A percentile compares a stretch with the other conserved stretches of the same genome.
These are phyloP conservation scores for Copromyces sp. DNA, from an alignment of 495 filamentous ascomycete species.

Conservation along the genomic window DNA sequence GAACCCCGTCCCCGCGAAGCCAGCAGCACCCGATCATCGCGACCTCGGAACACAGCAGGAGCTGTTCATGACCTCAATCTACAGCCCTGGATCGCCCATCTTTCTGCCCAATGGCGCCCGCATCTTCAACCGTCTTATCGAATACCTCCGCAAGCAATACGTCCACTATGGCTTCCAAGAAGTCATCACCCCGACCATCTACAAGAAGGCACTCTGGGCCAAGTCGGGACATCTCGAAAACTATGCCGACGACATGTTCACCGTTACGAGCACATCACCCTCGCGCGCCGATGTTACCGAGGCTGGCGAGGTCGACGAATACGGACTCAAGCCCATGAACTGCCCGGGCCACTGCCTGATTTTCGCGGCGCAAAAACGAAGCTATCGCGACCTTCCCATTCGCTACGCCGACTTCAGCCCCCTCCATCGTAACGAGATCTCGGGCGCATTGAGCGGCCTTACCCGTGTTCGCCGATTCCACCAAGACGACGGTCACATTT, in stretches of 20 bases:
- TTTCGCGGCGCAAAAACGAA: constrained; percentile 59
- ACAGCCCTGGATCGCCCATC: constrained; percentile 81
- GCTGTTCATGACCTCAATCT: constrained; percentile 66
- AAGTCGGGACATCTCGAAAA: constrained; percentile 87
- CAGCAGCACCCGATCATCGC: constrained; percentile 52
- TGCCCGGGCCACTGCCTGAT: constrained; percentile 91
- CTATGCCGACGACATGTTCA: constrained; percentile 93
- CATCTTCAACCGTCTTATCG: constrained; percentile 76
- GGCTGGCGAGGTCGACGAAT: constrained; percentile 59
- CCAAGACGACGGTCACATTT: constrained; percentile 94
- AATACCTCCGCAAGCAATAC: constrained; percentile 82
- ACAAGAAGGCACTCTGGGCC: constrained; percentile 84
- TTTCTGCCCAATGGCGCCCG: constrained; percentile 79
- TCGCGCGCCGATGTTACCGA: constrained; percentile 25
- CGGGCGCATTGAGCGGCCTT: constrained; percentile 74
- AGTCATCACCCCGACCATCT: constrained; percentile 87
- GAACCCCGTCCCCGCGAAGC: constrained; percentile 13
- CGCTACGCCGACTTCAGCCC: constrained; percentile 91
- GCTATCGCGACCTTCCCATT: constrained; percentile 75
- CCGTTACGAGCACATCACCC: constrained; percentile 52
- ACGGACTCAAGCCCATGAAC: constrained; percentile 94
- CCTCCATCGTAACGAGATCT: constrained; percentile 82
- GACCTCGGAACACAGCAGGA: constrained; percentile 58
- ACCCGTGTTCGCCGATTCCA: constrained; percentile 89
- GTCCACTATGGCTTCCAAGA: constrained; percentile 81